Conservation (phyloP, 768 basidiomycete genomes). For the Coprinellus micaceus region DNA sequence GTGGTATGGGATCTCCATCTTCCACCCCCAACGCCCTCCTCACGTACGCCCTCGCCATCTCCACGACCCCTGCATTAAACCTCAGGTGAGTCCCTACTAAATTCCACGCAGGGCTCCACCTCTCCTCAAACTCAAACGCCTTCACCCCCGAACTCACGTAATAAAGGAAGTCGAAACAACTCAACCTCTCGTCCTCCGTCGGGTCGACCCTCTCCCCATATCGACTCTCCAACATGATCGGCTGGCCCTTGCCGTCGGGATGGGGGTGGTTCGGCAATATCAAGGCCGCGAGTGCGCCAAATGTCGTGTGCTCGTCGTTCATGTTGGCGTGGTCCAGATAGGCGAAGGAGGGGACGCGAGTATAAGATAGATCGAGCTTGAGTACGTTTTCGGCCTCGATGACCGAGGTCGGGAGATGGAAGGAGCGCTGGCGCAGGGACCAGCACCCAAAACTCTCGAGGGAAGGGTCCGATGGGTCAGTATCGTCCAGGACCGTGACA, state of each 20-base stretch:
- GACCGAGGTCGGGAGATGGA: neutral
- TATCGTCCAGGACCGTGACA: neutral
- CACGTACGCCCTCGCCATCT: neutral
- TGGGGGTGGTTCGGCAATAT: neutral
- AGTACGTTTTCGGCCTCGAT: neutral
- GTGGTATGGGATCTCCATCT: no score
- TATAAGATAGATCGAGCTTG: neutral
- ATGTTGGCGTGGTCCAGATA: neutral
- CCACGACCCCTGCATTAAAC: neutral
- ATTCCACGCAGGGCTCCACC: slow-evolving; percentile 1
- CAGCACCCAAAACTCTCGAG: slow-evolving; percentile 5
- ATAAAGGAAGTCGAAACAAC: slow-evolving; percentile 10
- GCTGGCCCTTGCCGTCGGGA: neutral
- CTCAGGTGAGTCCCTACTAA: neutral
- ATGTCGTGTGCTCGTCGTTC: neutral
- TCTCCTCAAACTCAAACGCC: neutral
- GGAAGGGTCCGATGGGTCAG: neutral
- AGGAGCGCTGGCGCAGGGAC: neutral
- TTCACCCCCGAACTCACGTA: neutral
- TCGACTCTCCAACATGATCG: neutral
- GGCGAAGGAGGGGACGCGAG: neutral
- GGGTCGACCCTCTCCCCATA: neutral
- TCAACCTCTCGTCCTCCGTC: slow-evolving; percentile 1
- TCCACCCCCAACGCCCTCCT: neutral
- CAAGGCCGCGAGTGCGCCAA: neutral